Evolutionary conservation across 1,284 basidiomycete species (phyloP), one percentile per base, ranked within the genome.

Genomic region (Volvariella volvacea): DNA sequence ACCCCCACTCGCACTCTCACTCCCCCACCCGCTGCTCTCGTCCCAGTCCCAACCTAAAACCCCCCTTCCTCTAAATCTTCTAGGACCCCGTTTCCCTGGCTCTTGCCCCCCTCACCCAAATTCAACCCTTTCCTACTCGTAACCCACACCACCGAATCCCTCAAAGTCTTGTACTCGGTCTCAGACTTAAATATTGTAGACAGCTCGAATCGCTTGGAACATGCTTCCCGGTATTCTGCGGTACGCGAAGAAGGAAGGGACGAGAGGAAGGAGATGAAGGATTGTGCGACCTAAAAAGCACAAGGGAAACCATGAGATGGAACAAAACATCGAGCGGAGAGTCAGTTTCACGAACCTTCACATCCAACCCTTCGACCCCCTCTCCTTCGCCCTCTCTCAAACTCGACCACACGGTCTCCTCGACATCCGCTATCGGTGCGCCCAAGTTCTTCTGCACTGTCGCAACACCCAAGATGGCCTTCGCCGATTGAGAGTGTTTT

Each of bases 121-220:
- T 28, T 28, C 25, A 28, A 6, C 25, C 6, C 25, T 12, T 28
- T 28, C 25, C 25, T 28, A 6, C 6, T 6, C 25, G 25, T 28
- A 28, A 28, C 25, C 25, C 25, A 28, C 25, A 28, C 25, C 6
- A 28, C 25, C 25, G 6, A 6, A 28, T 12, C 12, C 25, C 25
- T 28, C 25, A 28, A 12, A 6, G 6, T 28, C 25, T 28, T 28
- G 12, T 28, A 28, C 25, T 28, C 25, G 6, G 6, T 12, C 12
- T 28, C 25, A 28, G 68, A 55, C 61, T 77, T 81, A 68, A 87
- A 88, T 19, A 78, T 61, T 4, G 81, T 85, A 16, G 87, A 80
- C 17, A 80, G 59, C 39, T 65, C 62, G 60, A 86, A 88, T 47
- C 60, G 72, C 9, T 46, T 50, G 41, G 76, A 69, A 46, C 78